A percentile compares a stretch with the other conserved stretches of the same genome.
Evolutionary conservation across 2,329 filamentous ascomycete genomes (phyloP).

Genomic region (Hortaea werneckii): DNA sequence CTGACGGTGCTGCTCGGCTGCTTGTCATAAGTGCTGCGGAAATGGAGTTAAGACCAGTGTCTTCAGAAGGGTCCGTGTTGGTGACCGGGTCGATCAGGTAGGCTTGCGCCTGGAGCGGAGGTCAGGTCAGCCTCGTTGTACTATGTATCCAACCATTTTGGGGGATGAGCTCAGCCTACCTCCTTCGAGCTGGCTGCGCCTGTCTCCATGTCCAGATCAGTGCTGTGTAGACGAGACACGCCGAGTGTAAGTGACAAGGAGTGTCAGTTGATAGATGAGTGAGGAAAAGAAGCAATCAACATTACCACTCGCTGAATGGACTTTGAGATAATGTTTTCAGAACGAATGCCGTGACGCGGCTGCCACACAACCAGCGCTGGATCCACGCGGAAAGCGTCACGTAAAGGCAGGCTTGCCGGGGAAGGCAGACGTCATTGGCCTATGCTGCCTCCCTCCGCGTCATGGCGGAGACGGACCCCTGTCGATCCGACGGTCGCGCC

Average conservation of each 20-base stretch:
- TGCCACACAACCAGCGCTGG: neutral
- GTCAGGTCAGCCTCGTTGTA: neutral
- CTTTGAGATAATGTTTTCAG: neutral
- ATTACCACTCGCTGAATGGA: neutral
- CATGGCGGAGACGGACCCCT: neutral
- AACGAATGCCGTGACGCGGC: neutral
- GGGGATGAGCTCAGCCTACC: neutral
- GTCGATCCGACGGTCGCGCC: neutral
- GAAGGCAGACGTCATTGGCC: neutral
- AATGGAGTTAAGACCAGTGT: slow-evolving; percentile 56
- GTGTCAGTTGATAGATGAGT: neutral
- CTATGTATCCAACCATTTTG: neutral
- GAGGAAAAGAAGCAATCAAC: neutral
- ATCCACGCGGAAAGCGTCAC: neutral
- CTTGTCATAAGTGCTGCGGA: slow-evolving; percentile 36
- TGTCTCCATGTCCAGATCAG: too few species aligned
- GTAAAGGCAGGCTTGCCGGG: neutral
- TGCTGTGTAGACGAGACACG: too few species aligned
- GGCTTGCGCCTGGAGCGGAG: slow-evolving; percentile 25
- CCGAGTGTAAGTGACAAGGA: too few species aligned
- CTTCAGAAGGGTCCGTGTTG: slow-evolving; percentile 56
- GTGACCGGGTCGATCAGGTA: slow-evolving; percentile 61
- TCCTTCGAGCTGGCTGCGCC: slow-evolving; percentile 2
- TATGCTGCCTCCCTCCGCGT: neutral
- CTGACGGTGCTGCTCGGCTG: slow-evolving; percentile 11